Conservation (phyloP, 2,329 filamentous ascomycete genomes). For the Diaporthe australafricana region DNA sequence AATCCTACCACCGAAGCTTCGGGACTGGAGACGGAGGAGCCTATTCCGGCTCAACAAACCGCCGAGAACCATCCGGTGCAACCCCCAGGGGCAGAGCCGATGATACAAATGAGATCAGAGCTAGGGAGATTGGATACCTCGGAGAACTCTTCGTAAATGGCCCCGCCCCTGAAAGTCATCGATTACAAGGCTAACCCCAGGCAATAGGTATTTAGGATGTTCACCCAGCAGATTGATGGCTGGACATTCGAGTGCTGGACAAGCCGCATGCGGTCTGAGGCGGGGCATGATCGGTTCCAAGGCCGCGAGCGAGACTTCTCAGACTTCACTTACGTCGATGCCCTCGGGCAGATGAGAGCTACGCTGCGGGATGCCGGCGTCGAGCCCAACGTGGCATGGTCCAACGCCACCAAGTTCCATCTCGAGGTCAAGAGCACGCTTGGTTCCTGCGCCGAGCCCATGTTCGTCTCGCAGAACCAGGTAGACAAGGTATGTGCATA, state of each 20-base stretch:
- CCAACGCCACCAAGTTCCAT: background rate
- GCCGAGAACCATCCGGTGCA: background rate
- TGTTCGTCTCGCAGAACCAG: constrained; percentile 19
- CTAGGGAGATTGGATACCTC: background rate
- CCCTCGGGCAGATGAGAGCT: background rate
- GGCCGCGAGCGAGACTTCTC: constrained; percentile 1
- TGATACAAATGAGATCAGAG: background rate
- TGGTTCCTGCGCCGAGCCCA: background rate
- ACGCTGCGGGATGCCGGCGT: background rate
- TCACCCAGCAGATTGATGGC: background rate
- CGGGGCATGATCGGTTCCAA: background rate
- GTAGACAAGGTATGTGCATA: background rate
- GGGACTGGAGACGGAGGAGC: background rate
- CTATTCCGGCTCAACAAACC: background rate
- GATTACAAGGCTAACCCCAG: background rate
- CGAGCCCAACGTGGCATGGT: background rate
- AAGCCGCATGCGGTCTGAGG: constrained; percentile 16
- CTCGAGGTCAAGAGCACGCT: constrained; percentile 8
- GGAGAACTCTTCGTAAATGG: background rate
- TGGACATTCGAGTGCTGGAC: constrained; percentile 1
- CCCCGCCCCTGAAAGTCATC: background rate
- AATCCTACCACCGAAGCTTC: too few relatives aligned
- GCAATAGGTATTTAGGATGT: background rate
- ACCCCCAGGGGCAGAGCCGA: background rate
- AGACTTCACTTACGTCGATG: constrained; percentile 7